Base-by-base conservation (phyloP, 805 yeast genomes). In the Nakazawaea siamensis region DNA sequence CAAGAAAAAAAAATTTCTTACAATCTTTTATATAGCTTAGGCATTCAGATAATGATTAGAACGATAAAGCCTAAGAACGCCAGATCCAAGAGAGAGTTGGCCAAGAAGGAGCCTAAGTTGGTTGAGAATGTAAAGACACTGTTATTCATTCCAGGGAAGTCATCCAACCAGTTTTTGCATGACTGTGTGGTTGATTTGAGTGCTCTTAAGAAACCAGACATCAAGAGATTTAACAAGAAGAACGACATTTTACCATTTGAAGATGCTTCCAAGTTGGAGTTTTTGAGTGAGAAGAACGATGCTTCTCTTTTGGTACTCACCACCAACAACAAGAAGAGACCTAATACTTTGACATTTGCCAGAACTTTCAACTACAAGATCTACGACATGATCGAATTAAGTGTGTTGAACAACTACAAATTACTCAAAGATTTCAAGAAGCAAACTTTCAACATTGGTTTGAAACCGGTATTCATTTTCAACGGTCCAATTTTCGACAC, bases 231-330 rank as follows among this genome's bases (percentile, higher is more conserved):
- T 54, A 68, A 76, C 38, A 85, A 83, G 60, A 88, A 86, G 66
- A 92, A 92, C 52, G 90, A 85, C 29, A 68, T 90, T 42, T 71
- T 80, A 46, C 97, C 98, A 12, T 92, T 92, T 58, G 98, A 92
- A 59, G 97, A 92, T 54, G 70, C 85, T 11, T 49, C 80, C 2
- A 73, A 80, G 24, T 61, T 92, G 40, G 98, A 92, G 58, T 92
- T 92, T 51, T 85, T 92, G 60, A 72, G 95, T 47, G 95, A 90
- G 58, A 92, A 92, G 68, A 92, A 92, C 56, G 98, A 92, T 57
- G 58, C 82, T 29, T 86, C 97, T 2, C 62, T 92, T 38, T 55
- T 92, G 51, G 94, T 92, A 11, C 67, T 88, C 34, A 70, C 86
- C 7, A 68, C 85, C 15, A 73, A 74, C 58, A 85, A 84, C 54